Base-by-base conservation (phyloP, 1,284 basidiomycete species). In the Ceratobasidium sp. region DNA sequence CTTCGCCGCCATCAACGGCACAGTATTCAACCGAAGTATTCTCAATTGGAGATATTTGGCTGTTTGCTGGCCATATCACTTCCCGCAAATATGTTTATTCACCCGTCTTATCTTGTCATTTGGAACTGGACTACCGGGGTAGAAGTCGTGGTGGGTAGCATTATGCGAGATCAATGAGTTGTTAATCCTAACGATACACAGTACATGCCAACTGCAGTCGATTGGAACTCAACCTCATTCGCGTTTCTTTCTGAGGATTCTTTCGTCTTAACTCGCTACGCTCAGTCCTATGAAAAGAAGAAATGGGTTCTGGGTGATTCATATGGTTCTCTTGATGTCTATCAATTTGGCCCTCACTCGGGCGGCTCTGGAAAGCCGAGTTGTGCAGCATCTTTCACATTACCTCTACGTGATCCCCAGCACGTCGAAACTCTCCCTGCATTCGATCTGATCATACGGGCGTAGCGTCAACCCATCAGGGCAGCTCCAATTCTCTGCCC, bases 241-340 rank as follows among this genome's bases (percentile, higher is more conserved):
- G 26, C 38, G 3, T 28, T 62, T n/a, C 59, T 62, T 11, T 62
- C 59, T 23, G 59, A 62, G 13, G 43, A 62, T 28, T 62, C 59
- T 13, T 46, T 30, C 46, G 26, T 46, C 43, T 13, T 62, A 28
- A 9, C 41, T 18, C 43, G 32, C 57, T 23, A 16, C 38, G 6
- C 32, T 26, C 16, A 13, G 43, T 14, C 38, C 44, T 30, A n/a
- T n/a, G n/a, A n/a, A n/a, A n/a, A n/a, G n/a, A n/a, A n/a, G n/a
- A n/a, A n/a, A n/a, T 38, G 35, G 35, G 26, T 23, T 46, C 59
- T 41, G 9, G 30, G 32, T 5, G 28, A 18, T 32, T 30, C 52
- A 13, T 26, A 18, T 13, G 52, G 23, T 6, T 55, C 28, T 26
- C 26, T 62, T n/a, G 38, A 62, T 5, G 43, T 62, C 6, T 62